These are phyloP conservation scores for Talaromyces sp. DNA, from an alignment of 2,329 filamentous ascomycete species.

Conservation along the genomic window DNA sequence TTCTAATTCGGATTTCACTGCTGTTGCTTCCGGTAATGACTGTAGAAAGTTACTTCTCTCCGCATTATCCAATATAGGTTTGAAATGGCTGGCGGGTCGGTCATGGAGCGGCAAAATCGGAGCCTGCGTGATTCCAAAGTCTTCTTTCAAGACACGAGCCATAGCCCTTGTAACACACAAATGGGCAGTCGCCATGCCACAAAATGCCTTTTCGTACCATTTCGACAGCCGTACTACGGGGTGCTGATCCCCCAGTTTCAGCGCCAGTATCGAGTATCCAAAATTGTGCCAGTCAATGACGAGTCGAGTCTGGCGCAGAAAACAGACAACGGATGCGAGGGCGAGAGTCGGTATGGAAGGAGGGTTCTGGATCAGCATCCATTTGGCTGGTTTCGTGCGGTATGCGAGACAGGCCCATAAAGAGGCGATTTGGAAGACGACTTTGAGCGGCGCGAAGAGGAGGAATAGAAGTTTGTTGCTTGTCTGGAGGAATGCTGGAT, in stretches of 20 bases:
- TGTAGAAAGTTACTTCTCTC: conserved; percentile 56
- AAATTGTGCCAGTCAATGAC: conserved; percentile 99
- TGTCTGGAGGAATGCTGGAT: conserved; percentile 61
- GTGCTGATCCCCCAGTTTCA: conserved; percentile 58
- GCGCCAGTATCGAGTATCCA: conserved; percentile 82
- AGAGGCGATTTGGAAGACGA: conserved; percentile 70
- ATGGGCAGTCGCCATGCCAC: conserved; percentile 64
- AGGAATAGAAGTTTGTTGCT: conserved; percentile 70
- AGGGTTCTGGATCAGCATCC: conserved; percentile 91
- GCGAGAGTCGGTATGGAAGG: conserved; percentile 88
- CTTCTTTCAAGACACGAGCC: conserved; percentile 62
- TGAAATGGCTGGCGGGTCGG: conserved; percentile 75
- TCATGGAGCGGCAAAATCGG: conserved; percentile 74
- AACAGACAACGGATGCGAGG: conserved; percentile 65
- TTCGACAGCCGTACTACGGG: conserved; percentile 72
- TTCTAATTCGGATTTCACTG: conserved; percentile 54
- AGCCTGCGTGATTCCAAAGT: conserved; percentile 56
- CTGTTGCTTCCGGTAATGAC: conserved; percentile 58
- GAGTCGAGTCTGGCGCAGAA: conserved; percentile 71
- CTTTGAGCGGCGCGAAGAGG: conserved; percentile 74
- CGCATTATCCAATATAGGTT: conserved; percentile 52
- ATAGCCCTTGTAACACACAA: conserved; percentile 89
- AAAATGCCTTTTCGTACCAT: conserved; percentile 69
- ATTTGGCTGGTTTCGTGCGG: conserved; percentile 64
- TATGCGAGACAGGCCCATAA: conserved; percentile 71